phyloP scores from a whole-genome alignment of 1,284 basidiomycete genomes.

The Ustilago curta region DNA sequence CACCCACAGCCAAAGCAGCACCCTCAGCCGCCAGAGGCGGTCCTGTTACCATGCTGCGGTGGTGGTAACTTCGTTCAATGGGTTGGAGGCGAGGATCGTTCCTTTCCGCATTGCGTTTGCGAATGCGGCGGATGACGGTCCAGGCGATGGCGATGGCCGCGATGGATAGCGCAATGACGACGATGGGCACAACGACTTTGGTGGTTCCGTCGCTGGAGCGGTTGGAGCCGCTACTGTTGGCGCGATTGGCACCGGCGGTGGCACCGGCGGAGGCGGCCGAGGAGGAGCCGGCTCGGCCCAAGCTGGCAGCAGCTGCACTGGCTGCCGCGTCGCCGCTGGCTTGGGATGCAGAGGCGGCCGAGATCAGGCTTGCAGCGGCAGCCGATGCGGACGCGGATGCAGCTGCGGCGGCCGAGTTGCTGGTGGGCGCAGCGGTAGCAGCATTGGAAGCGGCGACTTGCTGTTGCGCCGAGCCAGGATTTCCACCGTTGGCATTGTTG shows the following conservation, averaged over 20 bases:
- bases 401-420: conserved; percentile 18
- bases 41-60: conserved; percentile 20
- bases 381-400: conserved; percentile 30
- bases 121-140: conserved; percentile 28
- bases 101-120: conserved; percentile 18
- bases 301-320: conserved; percentile 22
- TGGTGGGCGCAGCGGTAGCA: conserved; percentile 14
- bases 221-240: conserved; percentile 27
- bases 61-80: conserved; percentile 25
- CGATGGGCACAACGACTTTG: conserved; percentile 54
- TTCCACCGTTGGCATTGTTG: conserved; percentile 16
- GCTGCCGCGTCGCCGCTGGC: conserved; percentile 14
- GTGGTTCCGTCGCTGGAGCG: conserved; percentile 31
- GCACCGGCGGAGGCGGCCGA: conserved; percentile 10
- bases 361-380: conserved; percentile 22
- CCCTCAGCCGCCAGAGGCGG: conserved; percentile 20
- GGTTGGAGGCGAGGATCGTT: conserved; percentile 28
- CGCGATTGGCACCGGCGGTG: conserved; percentile 25
- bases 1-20: conserved; percentile 43
- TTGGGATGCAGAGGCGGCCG: conserved; percentile 30
- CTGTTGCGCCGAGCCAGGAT: conserved; percentile 6
- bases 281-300: background rate
- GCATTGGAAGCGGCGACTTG: conserved; percentile 20
- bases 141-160: conserved; percentile 35
- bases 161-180: conserved; percentile 38